Percentiles rank a stretch among this genome's conserved stretches.
phyloP scores from a whole-genome alignment of 2,329 filamentous ascomycete species.

The Aureobasidium sp. region DNA sequence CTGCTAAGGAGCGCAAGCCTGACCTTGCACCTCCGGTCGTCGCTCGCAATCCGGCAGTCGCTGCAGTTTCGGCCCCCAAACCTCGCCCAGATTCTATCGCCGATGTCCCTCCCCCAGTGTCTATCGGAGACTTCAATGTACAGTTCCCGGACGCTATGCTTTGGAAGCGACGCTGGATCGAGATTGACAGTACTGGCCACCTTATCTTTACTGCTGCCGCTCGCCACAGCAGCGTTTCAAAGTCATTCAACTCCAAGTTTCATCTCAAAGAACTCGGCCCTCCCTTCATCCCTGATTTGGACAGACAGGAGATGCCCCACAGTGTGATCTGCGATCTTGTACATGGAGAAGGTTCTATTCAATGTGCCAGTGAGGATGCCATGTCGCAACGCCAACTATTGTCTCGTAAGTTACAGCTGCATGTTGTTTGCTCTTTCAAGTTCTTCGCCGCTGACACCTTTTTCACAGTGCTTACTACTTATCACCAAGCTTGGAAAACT shows the following conservation, averaged over 20 bases:
- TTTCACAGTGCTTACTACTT: conserved; percentile 20
- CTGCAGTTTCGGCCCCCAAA: conserved; percentile 5
- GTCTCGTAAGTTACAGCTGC: conserved; percentile 32
- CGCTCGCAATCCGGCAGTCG: neutral
- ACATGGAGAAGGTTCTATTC: conserved; percentile 46
- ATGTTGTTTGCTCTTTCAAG: neutral
- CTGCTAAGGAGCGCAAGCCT: neutral
- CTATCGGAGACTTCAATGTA: conserved; percentile 85
- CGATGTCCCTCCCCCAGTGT: conserved; percentile 48
- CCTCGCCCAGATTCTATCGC: conserved; percentile 3
- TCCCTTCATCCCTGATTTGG: conserved; percentile 78
- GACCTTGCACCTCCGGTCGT: neutral
- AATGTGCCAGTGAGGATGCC: conserved; percentile 53
- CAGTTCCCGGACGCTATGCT: conserved; percentile 94
- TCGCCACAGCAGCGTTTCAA: conserved; percentile 41
- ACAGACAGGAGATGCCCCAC: conserved; percentile 85
- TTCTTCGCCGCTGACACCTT: neutral
- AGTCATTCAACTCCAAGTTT: conserved; percentile 65
- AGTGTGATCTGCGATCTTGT: conserved; percentile 60
- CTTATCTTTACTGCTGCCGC: conserved; percentile 68
- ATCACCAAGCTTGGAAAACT: conserved; percentile 15
- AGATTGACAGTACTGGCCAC: conserved; percentile 74
- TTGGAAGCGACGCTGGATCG: conserved; percentile 89
- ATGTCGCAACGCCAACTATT: conserved; percentile 45
- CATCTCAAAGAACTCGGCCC: conserved; percentile 74